Base-by-base conservation (phyloP, 164 flowering plant genomes). In the Annona cherimola region DNA sequence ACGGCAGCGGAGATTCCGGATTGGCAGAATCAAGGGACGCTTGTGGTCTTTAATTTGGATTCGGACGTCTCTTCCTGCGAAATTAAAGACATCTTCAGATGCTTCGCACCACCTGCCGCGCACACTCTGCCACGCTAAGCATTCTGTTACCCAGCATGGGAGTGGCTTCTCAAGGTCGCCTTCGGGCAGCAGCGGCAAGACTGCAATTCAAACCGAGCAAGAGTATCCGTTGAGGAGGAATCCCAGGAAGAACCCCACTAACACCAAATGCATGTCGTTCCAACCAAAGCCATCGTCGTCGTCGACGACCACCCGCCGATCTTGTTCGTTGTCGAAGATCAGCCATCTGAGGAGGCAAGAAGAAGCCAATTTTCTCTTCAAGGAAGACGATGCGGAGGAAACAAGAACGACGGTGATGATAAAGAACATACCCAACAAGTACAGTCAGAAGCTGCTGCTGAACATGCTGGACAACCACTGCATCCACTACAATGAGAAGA, bases 351-450 rank as follows among this genome's bases (percentile, higher is more conserved):
- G 72, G 80, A 84, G 73, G 44, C 71, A 39, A 16, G 18, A 69
- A 3, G 90, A 93, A 61, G 43, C 85, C 35, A 75, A 84, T 0
- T 94, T 86, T 69, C 67, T 78, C 45, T 64, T 72, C 45, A 68
- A 46, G 3, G 70, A 68, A 68, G 86, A 84, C 45, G 73, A 84
- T 4, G 67, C 66, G 67, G 63, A 64, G 64, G 99, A 94, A 76
- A 41, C 86, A 6, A 84, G 99, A 70, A 94, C 99, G 64, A 92
- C 97, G n/a, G 84, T 94, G 69, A 94, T 94, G 99, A 91, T 94
- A 74, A 94, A 94, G 81, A 94, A 94, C 93, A 91, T 94, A 69
- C 99, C 99, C 75, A 94, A 94, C 84, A 94, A 94, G 98, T 74
- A 40, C 87, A 94, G 99, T 84, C 97, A 84, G 88, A 89, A 90